These are phyloP conservation scores for Penicillium lividum DNA, from an alignment of 495 filamentous ascomycete genomes.

Conservation along the genomic window DNA sequence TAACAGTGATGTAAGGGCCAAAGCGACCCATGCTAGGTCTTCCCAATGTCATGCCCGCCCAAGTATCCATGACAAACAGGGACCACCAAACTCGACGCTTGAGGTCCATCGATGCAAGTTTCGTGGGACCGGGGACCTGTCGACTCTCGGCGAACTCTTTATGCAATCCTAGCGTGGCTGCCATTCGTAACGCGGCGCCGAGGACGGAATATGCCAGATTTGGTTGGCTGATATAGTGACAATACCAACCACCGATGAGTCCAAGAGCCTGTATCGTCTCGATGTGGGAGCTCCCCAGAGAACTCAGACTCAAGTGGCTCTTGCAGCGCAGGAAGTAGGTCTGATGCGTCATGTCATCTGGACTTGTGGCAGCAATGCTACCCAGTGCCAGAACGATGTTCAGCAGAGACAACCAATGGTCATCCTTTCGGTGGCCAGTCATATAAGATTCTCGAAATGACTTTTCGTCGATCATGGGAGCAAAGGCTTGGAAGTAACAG, in stretches of 20 bases:
- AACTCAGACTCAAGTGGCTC: constrained; percentile 54
- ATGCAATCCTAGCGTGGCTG: constrained; percentile 71
- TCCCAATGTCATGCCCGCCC: constrained; percentile 75
- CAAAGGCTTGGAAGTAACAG: constrained; percentile 70
- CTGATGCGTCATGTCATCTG: constrained; percentile 69
- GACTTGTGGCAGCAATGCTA: constrained; percentile 68
- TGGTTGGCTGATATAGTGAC: constrained; percentile 74
- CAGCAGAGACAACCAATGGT: constrained; percentile 72
- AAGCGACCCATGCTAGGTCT: constrained; percentile 74
- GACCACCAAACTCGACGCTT: constrained; percentile 79
- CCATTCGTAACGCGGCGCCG: constrained; percentile 68
- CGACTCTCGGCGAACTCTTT: constrained; percentile 58
- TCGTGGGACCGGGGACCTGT: constrained; percentile 39
- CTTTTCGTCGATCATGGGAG: constrained; percentile 76
- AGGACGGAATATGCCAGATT: constrained; percentile 58
- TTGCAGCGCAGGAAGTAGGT: constrained; percentile 72
- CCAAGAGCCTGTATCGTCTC: constrained; percentile 69
- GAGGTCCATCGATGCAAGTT: constrained; percentile 50
- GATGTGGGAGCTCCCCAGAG: constrained; percentile 61
- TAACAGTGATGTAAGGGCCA: constrained; percentile 72
- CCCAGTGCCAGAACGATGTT: constrained; percentile 84
- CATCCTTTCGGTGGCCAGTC: constrained; percentile 64
- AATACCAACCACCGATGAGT: constrained; percentile 71
- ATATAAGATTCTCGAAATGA: constrained; percentile 72
- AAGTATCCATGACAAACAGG: constrained; percentile 77